These are phyloP conservation scores for Adansonia digitata DNA, from an alignment of 345 rosid species.

Conservation along the genomic window DNA sequence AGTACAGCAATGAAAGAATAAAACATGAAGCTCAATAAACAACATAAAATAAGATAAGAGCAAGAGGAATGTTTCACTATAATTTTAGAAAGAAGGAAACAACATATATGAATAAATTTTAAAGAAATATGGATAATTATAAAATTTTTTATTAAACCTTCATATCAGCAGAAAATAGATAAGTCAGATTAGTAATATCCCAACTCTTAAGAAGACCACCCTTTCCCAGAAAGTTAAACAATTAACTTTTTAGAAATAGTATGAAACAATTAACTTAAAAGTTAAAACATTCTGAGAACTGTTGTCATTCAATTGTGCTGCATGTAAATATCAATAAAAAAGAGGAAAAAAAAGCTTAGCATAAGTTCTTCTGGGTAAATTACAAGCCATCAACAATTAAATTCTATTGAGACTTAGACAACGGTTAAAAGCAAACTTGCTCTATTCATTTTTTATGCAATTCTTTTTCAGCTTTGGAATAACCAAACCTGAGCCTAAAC, in stretches of 20 bases:
- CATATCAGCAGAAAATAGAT: neutral
- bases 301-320: neutral
- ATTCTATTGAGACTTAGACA: neutral
- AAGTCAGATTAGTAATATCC: neutral
- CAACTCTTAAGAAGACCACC: neutral
- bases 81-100: neutral
- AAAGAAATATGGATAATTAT: neutral
- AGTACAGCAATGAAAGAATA: neutral
- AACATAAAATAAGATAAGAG: neutral
- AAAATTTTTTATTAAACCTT: neutral
- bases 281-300: neutral
- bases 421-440: neutral
- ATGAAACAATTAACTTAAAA: neutral
- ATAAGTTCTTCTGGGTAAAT: neutral
- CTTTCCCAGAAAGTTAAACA: neutral
- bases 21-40: conserved; percentile 15
- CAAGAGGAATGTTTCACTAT: neutral
- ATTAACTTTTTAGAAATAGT: neutral
- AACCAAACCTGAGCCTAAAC: neutral
- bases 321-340: neutral
- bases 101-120: neutral
- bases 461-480: neutral
- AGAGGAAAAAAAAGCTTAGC: neutral
- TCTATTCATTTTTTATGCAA: neutral
- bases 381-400: neutral